Evolutionary conservation across 352 stramenopile genomes (phyloP).

Genomic region (Phytophthora crassamura): DNA sequence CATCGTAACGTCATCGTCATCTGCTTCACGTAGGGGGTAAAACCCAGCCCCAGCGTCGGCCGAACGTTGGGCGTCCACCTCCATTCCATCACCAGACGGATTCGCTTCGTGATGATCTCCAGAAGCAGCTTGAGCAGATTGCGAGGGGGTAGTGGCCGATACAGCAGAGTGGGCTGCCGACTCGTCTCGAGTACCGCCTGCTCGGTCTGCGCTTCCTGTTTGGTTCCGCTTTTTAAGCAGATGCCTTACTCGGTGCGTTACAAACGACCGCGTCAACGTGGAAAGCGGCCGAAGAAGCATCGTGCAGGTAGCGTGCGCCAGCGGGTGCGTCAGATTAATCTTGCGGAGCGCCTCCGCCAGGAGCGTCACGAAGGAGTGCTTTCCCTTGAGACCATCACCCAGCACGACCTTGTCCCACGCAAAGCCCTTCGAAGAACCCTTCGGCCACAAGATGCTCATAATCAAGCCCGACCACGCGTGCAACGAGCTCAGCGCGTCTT

Average conservation of each 20-base stretch:
- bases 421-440: constrained; percentile 76
- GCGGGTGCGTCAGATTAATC: constrained; percentile 77
- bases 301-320: constrained; percentile 74
- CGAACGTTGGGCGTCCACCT: constrained; percentile 15
- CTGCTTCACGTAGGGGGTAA: constrained; percentile 35
- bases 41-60: constrained; percentile 20
- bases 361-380: constrained; percentile 80
- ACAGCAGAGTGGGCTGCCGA: background rate
- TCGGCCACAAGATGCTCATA: constrained; percentile 90
- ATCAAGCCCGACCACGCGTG: constrained; percentile 87
- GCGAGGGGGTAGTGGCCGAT: background rate
- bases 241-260: constrained; percentile 73
- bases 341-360: constrained; percentile 82
- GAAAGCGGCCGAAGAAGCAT: constrained; percentile 86
- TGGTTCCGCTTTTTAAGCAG: constrained; percentile 68
- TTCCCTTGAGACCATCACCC: constrained; percentile 66
- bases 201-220: constrained; percentile 8
- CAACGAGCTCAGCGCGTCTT: constrained; percentile 74
- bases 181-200: background rate
- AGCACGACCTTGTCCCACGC: constrained; percentile 85
- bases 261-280: constrained; percentile 82
- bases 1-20: constrained; percentile 77
- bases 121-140: constrained; percentile 4
- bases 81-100: constrained; percentile 19
- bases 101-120: constrained; percentile 4